Conservation (phyloP, 495 filamentous ascomycete species). For the Pseudomonodictys pantanalensis region DNA sequence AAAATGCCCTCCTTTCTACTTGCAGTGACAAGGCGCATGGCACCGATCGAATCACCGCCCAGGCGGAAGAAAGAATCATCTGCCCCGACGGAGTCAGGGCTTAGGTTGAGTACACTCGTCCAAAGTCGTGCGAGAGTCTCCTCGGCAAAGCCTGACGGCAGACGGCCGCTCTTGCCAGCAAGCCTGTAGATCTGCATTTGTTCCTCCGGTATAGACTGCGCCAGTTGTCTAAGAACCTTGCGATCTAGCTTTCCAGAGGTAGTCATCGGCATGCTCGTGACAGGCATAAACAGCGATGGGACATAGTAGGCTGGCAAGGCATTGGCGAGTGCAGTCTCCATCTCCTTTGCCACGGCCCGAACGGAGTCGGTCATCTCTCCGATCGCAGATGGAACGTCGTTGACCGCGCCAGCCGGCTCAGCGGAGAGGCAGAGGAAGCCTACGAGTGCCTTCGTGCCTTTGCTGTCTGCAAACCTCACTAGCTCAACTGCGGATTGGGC, state of each 20-base stretch:
- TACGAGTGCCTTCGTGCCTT: slow-evolving; percentile 13
- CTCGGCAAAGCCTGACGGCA: slow-evolving; percentile 23
- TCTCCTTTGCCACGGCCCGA: not conserved
- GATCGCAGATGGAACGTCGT: not conserved
- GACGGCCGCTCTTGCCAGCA: slow-evolving; percentile 37
- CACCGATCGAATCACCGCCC: slow-evolving; percentile 35
- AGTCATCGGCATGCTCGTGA: slow-evolving; percentile 28
- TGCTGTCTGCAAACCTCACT: slow-evolving; percentile 7
- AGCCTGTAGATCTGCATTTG: slow-evolving; percentile 45
- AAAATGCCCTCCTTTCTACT: slow-evolving; percentile 25
- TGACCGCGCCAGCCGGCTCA: not conserved
- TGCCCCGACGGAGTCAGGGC: slow-evolving; percentile 17
- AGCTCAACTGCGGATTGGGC: slow-evolving; percentile 23
- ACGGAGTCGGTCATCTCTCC: slow-evolving; percentile 11
- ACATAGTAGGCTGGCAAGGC: slow-evolving; percentile 25
- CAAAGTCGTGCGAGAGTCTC: slow-evolving; percentile 20
- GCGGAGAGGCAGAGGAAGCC: slow-evolving; percentile 23
- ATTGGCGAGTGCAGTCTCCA: slow-evolving; percentile 12
- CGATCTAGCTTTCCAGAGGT: slow-evolving; percentile 28
- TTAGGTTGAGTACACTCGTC: slow-evolving; percentile 12
- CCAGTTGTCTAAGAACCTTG: slow-evolving; percentile 33
- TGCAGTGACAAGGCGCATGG: slow-evolving; percentile 33
- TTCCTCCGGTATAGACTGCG: slow-evolving; percentile 44
- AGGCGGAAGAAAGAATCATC: slow-evolving; percentile 34
- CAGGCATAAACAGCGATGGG: slow-evolving; percentile 24